phyloP scores from a whole-genome alignment of 1,139 yeast species.

The Candida dubliniensis region DNA sequence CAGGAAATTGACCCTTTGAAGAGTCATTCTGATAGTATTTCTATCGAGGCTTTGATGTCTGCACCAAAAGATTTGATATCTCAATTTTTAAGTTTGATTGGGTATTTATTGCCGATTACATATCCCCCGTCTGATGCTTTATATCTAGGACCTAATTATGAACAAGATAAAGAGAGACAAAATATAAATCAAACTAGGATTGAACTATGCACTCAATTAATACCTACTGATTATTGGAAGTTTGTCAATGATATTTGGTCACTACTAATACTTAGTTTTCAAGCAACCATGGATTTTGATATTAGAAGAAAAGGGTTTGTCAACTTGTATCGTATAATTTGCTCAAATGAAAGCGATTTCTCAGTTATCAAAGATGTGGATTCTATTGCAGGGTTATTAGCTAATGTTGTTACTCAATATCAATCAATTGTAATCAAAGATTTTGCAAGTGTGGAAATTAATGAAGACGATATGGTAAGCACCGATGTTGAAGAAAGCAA shows the following conservation, averaged over 20 bases:
- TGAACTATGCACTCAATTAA: conserved; percentile 21
- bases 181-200: conserved; percentile 31
- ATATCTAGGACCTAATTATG: conserved; percentile 27
- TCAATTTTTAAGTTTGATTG: conserved; percentile 56
- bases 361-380: conserved; percentile 24
- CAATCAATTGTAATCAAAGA: conserved; percentile 28
- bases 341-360: conserved; percentile 25
- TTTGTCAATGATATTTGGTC: conserved; percentile 58
- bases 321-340: conserved; percentile 55
- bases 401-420: conserved; percentile 70
- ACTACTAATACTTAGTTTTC: conserved; percentile 66
- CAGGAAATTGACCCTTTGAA: background rate
- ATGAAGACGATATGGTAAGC: conserved; percentile 12
- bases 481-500: conserved; percentile 13
- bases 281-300: conserved; percentile 71
- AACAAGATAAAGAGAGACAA: conserved; percentile 25
- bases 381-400: conserved; percentile 50
- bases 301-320: conserved; percentile 63
- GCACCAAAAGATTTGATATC: conserved; percentile 67
- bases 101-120: conserved; percentile 55
- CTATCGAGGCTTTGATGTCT: conserved; percentile 70
- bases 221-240: conserved; percentile 29
- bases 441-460: conserved; percentile 8
- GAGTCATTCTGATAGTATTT: conserved; percentile 9
- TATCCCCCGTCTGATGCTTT: conserved; percentile 33